phyloP scores from a whole-genome alignment of 371 early-diverging fungal genomes.

The Modicella reniformis region DNA sequence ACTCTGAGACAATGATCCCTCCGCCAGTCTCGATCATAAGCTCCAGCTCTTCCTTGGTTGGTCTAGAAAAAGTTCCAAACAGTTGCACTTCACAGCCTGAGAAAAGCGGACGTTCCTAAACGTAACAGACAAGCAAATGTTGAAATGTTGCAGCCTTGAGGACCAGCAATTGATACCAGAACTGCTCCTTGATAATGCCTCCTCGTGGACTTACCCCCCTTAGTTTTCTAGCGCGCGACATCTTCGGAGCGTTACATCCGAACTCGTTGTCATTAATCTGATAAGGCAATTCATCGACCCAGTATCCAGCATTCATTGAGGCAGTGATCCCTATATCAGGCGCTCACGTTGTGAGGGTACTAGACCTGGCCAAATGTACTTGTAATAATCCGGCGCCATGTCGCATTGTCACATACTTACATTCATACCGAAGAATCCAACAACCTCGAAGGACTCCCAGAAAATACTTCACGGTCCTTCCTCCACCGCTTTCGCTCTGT shows the following conservation, averaged over 20 bases:
- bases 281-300: conserved; percentile 37
- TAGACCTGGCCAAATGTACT: background rate
- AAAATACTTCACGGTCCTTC: conserved; percentile 46
- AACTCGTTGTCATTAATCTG: conserved; percentile 43
- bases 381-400: no score
- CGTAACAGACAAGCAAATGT: background rate
- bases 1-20: conserved; percentile 26
- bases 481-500: conserved; percentile 26
- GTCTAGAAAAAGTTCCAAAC: conserved; percentile 20
- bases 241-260: conserved; percentile 32
- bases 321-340: conserved; percentile 30
- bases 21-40: conserved; percentile 37
- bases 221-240: conserved; percentile 23
- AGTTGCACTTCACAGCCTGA: conserved; percentile 38
- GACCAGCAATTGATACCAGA: no score
- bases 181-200: background rate
- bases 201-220: conserved; percentile 20
- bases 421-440: conserved; percentile 48
- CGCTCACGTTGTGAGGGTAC: background rate
- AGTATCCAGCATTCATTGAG: conserved; percentile 43
- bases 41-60: conserved; percentile 34
- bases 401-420: conserved; percentile 11
- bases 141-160: no score
- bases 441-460: conserved; percentile 35
- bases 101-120: conserved; percentile 37